These are phyloP conservation scores for Clitocybe nebularis DNA, from an alignment of 1,284 basidiomycete species.

Conservation along the genomic window DNA sequence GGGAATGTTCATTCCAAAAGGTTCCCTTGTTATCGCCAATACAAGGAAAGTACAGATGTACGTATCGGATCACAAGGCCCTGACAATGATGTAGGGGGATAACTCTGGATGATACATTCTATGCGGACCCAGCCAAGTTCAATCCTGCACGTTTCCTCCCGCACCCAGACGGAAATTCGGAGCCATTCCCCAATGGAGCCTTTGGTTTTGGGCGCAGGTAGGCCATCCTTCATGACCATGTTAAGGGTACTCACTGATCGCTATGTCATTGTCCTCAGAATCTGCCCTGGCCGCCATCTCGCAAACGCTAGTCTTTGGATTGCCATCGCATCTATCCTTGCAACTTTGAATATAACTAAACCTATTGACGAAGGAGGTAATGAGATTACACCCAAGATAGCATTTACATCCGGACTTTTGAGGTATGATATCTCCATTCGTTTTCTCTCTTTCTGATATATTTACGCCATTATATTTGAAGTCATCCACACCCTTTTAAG, in stretches of 20 bases:
- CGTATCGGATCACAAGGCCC: neutral
- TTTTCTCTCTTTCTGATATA: no score
- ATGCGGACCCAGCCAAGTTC: slow-evolving; percentile 11
- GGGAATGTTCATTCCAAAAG: slow-evolving; percentile 30
- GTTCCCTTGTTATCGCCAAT: slow-evolving; percentile 27
- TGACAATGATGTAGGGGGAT: slow-evolving; percentile 10
- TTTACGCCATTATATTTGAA: neutral
- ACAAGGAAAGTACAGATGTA: slow-evolving; percentile 18
- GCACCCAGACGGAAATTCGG: slow-evolving; percentile 10
- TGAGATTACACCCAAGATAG: neutral
- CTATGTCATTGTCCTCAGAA: neutral
- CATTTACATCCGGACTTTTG: neutral
- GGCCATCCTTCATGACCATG: neutral
- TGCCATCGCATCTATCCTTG: slow-evolving; percentile 14
- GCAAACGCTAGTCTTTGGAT: slow-evolving; percentile 18
- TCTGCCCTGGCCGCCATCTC: slow-evolving; percentile 17
- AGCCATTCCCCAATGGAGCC: slow-evolving; percentile 9
- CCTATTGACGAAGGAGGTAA: neutral
- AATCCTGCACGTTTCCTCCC: slow-evolving; percentile 16
- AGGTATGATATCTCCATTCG: neutral
- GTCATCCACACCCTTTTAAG: neutral
- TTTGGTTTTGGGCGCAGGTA: slow-evolving; percentile 18
- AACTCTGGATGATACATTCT: slow-evolving; percentile 12
- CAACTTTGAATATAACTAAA: slow-evolving; percentile 11
- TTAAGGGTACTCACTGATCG: neutral